Percentiles rank a stretch among this genome's conserved stretches.
These are phyloP conservation scores for Tetradesmus lagerheimii DNA, from an alignment of 139 green algal genomes.

Conservation along the genomic window DNA sequence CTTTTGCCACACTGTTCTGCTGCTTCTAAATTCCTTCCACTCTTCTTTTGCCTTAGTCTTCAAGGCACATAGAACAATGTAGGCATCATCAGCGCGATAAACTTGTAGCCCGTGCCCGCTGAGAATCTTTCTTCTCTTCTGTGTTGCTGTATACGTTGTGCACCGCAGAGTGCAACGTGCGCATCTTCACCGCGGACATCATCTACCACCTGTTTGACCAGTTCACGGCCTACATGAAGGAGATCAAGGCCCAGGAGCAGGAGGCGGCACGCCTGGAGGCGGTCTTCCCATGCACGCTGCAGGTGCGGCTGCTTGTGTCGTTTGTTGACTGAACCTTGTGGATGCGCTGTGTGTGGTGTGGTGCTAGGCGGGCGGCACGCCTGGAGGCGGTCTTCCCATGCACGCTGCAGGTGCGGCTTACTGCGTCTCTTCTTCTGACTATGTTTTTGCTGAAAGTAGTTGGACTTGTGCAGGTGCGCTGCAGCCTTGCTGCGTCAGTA, in stretches of 20 bases:
- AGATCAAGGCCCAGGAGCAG: conserved; percentile 87
- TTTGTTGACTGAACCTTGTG: not conserved
- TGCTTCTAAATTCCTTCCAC: too few relatives aligned
- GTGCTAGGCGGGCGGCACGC: conserved; percentile 41
- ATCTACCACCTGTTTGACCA: conserved; percentile 99
- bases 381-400: conserved; percentile 95
- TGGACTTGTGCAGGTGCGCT: too few relatives aligned
- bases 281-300: conserved; percentile 93
- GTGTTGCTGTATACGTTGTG: too few relatives aligned
- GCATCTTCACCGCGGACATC: conserved; percentile 98
- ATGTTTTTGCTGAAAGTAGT: too few relatives aligned
- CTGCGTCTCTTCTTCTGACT: too few relatives aligned
- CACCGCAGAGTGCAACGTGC: conserved; percentile 79
- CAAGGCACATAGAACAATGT: too few relatives aligned
- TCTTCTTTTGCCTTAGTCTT: too few relatives aligned
- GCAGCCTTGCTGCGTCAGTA: too few relatives aligned
- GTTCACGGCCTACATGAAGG: conserved; percentile 74
- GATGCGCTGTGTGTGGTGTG: not conserved
- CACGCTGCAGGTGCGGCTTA: conserved; percentile 54
- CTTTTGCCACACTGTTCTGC: too few relatives aligned
- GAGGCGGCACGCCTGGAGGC: conserved; percentile 85
- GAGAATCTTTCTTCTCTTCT: too few relatives aligned
- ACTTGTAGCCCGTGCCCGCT: too few relatives aligned
- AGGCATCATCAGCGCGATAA: too few relatives aligned
- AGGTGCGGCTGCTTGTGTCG: conserved; percentile 58